phyloP scores from a whole-genome alignment of 176 grass and related monocot species.

The Rhynchospora tenuis region DNA sequence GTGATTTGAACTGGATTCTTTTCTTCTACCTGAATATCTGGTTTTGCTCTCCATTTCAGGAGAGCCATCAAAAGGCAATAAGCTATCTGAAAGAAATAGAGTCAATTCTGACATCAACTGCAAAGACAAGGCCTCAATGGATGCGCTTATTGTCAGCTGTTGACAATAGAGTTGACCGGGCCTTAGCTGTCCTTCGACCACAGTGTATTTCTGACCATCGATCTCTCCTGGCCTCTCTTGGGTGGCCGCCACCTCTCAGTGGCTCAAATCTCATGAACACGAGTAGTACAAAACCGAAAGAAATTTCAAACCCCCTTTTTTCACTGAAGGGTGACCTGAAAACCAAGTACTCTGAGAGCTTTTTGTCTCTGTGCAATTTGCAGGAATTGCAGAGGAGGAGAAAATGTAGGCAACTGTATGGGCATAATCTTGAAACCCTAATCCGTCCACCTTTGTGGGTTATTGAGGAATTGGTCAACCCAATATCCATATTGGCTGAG shows the following conservation, averaged over 20 bases:
- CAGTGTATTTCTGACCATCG: conserved; percentile 92
- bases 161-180: conserved; percentile 81
- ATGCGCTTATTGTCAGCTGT: conserved; percentile 57
- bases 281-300: conserved; percentile 32
- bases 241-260: conserved; percentile 70
- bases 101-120: conserved; percentile 51
- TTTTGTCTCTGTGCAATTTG: conserved; percentile 68
- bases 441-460: conserved; percentile 74
- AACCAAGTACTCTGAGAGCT: conserved; percentile 81
- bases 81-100: conserved; percentile 72
- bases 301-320: conserved; percentile 73
- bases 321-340: conserved; percentile 66
- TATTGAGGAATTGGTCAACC: conserved; percentile 90
- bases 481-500: conserved; percentile 54
- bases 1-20: neutral
- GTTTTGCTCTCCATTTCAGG: conserved; percentile 25
- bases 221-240: conserved; percentile 64
- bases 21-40: conserved; percentile 20
- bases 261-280: conserved; percentile 49
- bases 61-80: conserved; percentile 42
- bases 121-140: conserved; percentile 71
- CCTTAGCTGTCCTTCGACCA: conserved; percentile 82
- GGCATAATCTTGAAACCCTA: conserved; percentile 53
- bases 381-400: conserved; percentile 81
- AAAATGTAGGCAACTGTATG: conserved; percentile 71